A percentile compares a stretch with the other conserved stretches of the same genome.
These are phyloP conservation scores for Cercospora nicotianae DNA, from an alignment of 2,329 filamentous ascomycete genomes.

Conservation along the genomic window DNA sequence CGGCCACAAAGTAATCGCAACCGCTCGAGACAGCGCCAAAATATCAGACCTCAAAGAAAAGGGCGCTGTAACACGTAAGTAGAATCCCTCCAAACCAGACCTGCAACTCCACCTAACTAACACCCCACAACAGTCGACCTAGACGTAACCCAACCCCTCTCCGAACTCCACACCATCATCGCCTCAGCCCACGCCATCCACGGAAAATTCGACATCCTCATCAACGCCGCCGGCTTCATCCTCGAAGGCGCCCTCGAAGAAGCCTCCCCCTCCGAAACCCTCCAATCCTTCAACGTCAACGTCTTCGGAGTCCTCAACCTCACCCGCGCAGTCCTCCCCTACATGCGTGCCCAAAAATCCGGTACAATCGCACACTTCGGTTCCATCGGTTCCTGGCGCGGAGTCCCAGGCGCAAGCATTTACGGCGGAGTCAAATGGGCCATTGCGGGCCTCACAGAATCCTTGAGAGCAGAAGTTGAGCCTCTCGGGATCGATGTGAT, in stretches of 20 bases:
- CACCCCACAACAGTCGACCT: constrained; percentile 25
- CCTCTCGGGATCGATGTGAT: constrained; percentile 46
- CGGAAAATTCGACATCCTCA: constrained; percentile 43
- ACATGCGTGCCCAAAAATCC: constrained; percentile 27
- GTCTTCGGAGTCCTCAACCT: constrained; percentile 30
- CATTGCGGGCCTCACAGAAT: constrained; percentile 49
- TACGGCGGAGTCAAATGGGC: constrained; percentile 52
- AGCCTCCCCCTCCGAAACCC: constrained; percentile 22
- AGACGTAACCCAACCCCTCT: constrained; percentile 43
- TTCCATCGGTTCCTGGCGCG: constrained; percentile 50
- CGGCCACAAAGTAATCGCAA: constrained; percentile 49
- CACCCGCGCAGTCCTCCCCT: constrained; percentile 28
- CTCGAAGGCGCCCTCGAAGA: constrained; percentile 26
- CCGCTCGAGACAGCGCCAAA: constrained; percentile 43
- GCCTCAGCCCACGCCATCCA: constrained; percentile 38
- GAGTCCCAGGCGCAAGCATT: constrained; percentile 39
- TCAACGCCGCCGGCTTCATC: constrained; percentile 45
- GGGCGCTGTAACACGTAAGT: constrained; percentile 20
- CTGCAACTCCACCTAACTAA: too few species aligned
- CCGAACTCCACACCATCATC: constrained; percentile 41
- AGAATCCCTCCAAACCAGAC: background rate
- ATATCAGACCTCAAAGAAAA: constrained; percentile 21
- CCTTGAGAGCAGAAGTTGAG: constrained; percentile 47
- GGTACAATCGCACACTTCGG: constrained; percentile 41
- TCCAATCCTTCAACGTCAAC: constrained; percentile 28